Evolutionary conservation across 768 basidiomycete genomes (phyloP).

Genomic region (Psilocybe sp.): DNA sequence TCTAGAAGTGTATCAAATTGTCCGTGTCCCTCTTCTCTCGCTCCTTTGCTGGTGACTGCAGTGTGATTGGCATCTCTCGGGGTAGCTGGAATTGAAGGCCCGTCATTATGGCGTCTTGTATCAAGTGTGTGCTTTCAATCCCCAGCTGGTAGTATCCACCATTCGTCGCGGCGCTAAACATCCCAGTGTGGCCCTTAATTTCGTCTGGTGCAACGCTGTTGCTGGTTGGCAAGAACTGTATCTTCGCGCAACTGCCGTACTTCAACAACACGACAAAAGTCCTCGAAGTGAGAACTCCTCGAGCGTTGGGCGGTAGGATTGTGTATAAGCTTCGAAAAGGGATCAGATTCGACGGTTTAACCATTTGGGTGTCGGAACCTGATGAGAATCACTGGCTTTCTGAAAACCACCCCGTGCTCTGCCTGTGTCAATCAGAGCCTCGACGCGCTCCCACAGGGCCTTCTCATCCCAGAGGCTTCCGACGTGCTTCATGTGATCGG

Average conservation of each 20-base stretch:
- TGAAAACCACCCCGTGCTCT: conserved; percentile 64
- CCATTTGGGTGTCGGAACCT: background rate
- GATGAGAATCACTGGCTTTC: conserved; percentile 50
- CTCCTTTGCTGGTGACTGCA: conserved; percentile 1
- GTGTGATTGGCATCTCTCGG: too few species aligned
- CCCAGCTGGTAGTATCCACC: conserved; percentile 91
- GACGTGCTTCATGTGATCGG: conserved; percentile 89
- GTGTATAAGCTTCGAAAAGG: conserved; percentile 75
- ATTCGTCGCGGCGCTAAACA: conserved; percentile 80
- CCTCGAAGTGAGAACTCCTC: conserved; percentile 49
- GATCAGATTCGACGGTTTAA: background rate
- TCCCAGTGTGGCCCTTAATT: conserved; percentile 81
- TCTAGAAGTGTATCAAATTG: conserved; percentile 12
- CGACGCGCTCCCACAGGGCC: conserved; percentile 57
- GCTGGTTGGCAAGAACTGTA: conserved; percentile 58
- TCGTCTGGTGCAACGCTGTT: conserved; percentile 76
- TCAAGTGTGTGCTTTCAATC: conserved; percentile 56
- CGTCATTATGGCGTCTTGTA: conserved; percentile 52
- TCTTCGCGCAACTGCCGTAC: conserved; percentile 39
- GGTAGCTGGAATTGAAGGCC: background rate
- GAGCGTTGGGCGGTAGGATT: conserved; percentile 66
- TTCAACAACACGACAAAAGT: conserved; percentile 81
- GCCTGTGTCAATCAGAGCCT: conserved; percentile 59
- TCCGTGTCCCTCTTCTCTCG: conserved; percentile 4
- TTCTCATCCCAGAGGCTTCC: conserved; percentile 82